phyloP scores from a whole-genome alignment of 768 basidiomycete genomes.

The Podaxis pistillaris region DNA sequence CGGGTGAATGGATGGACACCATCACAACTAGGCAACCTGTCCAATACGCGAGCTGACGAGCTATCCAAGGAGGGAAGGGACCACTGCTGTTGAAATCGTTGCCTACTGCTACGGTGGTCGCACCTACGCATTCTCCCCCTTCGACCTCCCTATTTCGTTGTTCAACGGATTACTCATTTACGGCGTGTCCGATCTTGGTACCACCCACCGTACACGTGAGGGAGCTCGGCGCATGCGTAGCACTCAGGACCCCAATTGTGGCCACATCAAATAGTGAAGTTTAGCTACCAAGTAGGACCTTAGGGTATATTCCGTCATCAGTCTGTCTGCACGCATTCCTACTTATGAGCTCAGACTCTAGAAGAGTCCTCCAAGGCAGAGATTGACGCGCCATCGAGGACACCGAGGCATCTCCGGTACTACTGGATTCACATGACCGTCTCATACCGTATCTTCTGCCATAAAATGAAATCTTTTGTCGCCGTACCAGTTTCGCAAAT shows the following conservation, averaged over 20 bases:
- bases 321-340: background rate
- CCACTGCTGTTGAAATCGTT: background rate
- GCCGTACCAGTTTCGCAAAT: too few relatives aligned
- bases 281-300: too few relatives aligned
- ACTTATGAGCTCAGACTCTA: background rate
- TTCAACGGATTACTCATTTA: background rate
- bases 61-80: too few relatives aligned
- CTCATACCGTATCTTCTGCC: too few relatives aligned
- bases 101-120: too few relatives aligned
- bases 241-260: background rate
- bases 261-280: too few relatives aligned
- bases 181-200: background rate
- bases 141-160: too few relatives aligned
- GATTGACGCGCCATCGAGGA: background rate
- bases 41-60: too few relatives aligned
- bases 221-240: background rate
- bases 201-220: background rate
- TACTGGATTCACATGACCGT: background rate
- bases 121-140: too few relatives aligned
- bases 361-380: background rate
- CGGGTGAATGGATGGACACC: too few relatives aligned
- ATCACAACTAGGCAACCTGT: background rate
- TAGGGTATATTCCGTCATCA: too few relatives aligned
- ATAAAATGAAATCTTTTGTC: too few relatives aligned
- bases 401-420: background rate